phyloP scores from a whole-genome alignment of 78 protist species.

The Trichosphaerium sp. region DNA sequence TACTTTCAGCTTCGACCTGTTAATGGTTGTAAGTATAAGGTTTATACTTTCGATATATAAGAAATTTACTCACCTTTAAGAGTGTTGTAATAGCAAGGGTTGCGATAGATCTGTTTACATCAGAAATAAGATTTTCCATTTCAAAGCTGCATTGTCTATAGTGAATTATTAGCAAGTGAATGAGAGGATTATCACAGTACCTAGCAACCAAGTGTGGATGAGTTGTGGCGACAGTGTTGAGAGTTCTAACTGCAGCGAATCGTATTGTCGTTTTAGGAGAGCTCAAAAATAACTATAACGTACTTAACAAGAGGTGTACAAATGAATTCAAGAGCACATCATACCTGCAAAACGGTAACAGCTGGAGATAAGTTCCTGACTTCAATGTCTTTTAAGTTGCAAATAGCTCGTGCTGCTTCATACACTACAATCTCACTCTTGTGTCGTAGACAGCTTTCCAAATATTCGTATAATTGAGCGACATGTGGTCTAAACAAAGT shows the following conservation, averaged over 20 bases:
- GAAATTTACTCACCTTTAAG: conserved; percentile 56
- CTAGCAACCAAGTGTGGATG: no score
- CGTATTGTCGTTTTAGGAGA: conserved; percentile 75
- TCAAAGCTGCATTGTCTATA: conserved; percentile 77
- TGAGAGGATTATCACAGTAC: no score
- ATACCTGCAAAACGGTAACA: conserved; percentile 14
- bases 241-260: conserved; percentile 91
- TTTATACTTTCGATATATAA: neutral
- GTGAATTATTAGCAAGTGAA: no score
- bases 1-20: conserved; percentile 73
- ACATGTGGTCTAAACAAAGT: no score
- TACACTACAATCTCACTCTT: conserved; percentile 86
- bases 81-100: conserved; percentile 96
- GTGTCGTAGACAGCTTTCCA: conserved; percentile 71
- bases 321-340: no score
- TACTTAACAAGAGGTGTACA: conserved; percentile 14
- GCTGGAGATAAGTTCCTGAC: conserved; percentile 75
- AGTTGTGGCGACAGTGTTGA: conserved; percentile 71
- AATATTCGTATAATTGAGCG: conserved; percentile 44
- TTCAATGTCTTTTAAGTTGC: conserved; percentile 57
- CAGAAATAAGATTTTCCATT: conserved; percentile 85
- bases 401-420: conserved; percentile 95
- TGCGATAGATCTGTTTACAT: conserved; percentile 88
- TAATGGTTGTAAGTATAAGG: no score
- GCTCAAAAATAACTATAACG: conserved; percentile 79